Percentiles rank a stretch among this genome's conserved stretches.
phyloP scores from a whole-genome alignment of 257 asterid species.

The Nicotiana knightiana region DNA sequence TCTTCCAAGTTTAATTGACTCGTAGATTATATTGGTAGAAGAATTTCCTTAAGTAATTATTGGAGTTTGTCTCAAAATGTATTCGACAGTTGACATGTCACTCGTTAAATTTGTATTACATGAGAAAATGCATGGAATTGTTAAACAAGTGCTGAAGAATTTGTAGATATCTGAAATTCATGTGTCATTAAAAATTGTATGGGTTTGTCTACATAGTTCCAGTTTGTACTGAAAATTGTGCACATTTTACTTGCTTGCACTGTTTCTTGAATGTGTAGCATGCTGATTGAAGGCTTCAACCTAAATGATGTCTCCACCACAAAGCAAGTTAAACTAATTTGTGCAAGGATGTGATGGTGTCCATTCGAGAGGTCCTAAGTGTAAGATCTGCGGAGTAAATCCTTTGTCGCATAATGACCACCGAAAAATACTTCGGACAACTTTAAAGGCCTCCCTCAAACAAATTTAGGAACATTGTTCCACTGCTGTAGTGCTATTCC shows the following conservation, averaged over 20 bases:
- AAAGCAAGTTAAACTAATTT: conserved; percentile 3
- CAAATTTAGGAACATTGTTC: not conserved
- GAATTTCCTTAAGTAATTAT: not conserved
- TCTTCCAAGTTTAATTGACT: not conserved
- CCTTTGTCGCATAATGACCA: not conserved
- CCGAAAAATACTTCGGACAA: not conserved
- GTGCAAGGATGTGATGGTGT: not conserved
- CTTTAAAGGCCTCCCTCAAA: not conserved
- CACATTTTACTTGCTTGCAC: not conserved
- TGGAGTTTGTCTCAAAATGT: not conserved
- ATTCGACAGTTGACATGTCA: not conserved
- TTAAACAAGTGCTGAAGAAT: not conserved
- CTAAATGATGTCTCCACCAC: not conserved
- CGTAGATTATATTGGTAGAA: not conserved
- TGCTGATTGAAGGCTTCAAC: not conserved
- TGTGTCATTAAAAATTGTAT: not conserved
- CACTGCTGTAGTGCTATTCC: not conserved
- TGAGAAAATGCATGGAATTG: not conserved
- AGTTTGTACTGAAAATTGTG: not conserved
- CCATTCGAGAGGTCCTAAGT: not conserved
- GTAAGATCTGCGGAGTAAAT: not conserved
- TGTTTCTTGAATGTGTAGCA: not conserved
- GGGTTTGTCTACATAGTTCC: not conserved
- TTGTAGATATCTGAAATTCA: not conserved
- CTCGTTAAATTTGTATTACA: not conserved